phyloP scores from a whole-genome alignment of 345 rosid genomes.

The Pistacia atlantica region DNA sequence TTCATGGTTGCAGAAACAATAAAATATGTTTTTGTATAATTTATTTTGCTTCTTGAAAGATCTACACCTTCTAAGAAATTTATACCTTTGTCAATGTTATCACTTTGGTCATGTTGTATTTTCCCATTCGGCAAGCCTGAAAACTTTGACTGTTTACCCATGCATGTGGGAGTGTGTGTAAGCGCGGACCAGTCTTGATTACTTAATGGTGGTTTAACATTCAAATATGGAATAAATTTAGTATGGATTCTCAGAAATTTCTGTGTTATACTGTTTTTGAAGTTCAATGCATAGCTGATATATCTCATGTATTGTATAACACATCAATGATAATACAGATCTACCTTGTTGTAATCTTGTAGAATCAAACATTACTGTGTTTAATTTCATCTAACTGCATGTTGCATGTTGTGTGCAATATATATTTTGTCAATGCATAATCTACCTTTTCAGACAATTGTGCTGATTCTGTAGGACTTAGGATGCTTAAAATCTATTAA shows the following conservation, averaged over 20 bases:
- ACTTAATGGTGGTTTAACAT: not conserved
- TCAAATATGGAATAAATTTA: not conserved
- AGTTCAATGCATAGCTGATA: not conserved
- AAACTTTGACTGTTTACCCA: not conserved
- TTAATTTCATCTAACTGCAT: not conserved
- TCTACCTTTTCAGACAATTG: not conserved
- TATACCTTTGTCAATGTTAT: not conserved
- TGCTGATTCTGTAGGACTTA: not conserved
- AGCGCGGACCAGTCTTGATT: not conserved
- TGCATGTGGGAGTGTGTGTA: not conserved
- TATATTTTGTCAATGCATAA: not conserved
- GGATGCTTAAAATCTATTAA: slow-evolving; percentile 1
- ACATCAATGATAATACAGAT: not conserved
- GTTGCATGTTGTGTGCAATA: not conserved
- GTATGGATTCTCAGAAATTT: not conserved
- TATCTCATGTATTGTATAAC: not conserved
- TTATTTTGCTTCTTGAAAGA: not conserved
- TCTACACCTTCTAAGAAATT: not conserved
- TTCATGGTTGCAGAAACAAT: not conserved
- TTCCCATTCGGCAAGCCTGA: not conserved
- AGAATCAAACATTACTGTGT: not conserved
- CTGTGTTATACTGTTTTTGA: not conserved
- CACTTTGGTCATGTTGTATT: not conserved
- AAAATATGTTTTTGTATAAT: not conserved
- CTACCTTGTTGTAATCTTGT: not conserved